phyloP scores from a whole-genome alignment of 2,329 filamentous ascomycete genomes.

The Talaromyces atroroseus region DNA sequence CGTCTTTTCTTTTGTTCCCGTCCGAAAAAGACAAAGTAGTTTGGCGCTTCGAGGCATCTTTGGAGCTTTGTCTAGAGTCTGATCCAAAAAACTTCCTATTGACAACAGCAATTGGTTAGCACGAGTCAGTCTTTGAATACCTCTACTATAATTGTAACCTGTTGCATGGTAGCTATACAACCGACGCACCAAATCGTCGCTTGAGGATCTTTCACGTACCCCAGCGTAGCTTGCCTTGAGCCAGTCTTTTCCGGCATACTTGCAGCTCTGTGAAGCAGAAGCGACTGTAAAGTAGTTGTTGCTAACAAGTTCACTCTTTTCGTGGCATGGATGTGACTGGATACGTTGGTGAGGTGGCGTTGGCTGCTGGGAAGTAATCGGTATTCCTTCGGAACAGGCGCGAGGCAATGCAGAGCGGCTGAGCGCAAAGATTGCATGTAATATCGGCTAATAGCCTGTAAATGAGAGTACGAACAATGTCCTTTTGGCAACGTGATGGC shows the following conservation, averaged over 20 bases:
- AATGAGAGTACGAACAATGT: not conserved
- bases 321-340: not conserved
- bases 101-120: constrained; percentile 11
- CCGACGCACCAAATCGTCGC: constrained; percentile 48
- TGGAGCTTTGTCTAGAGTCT: constrained; percentile 53
- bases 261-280: not conserved
- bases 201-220: not conserved
- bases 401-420: constrained; percentile 5
- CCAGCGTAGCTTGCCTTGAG: constrained; percentile 63
- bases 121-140: not conserved
- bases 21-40: constrained; percentile 69
- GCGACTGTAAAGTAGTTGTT: not conserved
- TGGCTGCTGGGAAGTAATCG: not conserved
- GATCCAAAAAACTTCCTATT: constrained; percentile 79
- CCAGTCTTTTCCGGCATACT: constrained; percentile 24
- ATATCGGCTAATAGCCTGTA: not conserved
- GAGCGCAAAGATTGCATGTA: constrained; percentile 10
- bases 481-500: not conserved
- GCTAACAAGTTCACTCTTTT: not conserved
- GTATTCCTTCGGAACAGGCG: not conserved
- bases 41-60: constrained; percentile 60
- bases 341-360: not conserved
- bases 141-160: not conserved
- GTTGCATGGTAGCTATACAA: constrained; percentile 12
- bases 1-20: constrained; percentile 44